Evolutionary conservation across 1,139 yeast genomes (phyloP), one percentile per base, ranked within the genome.

Genomic region (Saccharomyces hybrid): DNA sequence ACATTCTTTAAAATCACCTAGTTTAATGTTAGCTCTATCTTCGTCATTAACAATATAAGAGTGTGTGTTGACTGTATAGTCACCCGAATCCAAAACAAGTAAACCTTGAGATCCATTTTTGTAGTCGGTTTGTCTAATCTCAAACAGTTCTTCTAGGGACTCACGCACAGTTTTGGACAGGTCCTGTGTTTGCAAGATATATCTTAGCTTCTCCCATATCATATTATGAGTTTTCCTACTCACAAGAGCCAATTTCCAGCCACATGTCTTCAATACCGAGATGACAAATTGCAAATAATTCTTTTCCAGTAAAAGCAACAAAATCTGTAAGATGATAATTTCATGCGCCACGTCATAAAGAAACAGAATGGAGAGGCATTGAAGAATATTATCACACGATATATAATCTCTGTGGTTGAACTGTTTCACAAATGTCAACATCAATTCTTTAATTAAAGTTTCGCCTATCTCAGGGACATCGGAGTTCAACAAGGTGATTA

Each of bases 401-500:
- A 5, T 0, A 3, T 38, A 16, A 20, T 38, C 44, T 9, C n/a
- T 38, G 44, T 8, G 44, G 13, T 38, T 38, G 44, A 38, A 38
- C 7, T 38, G 44, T 3, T 38, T 9, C 44, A 38, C 44, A 5
- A 38, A 38, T 3, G 25, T 38, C 11, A 38, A 8, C 26, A 38
- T 16, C 4, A 38, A 8, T 38, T 96, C 73, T 6, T 76, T 67
- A 0, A 77, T 67, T 41, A 88, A 59, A 4, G 85, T 66, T 55
- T 78, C 78, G 1, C 96, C 96, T 26, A 89, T 71, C 47, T 79
- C 79, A 0, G 95, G 95, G 4, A 88, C 66, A 62, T 85, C 83
- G 6, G 85, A 77, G 67, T 88, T 86, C 16, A 89, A 56, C 1
- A 85, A 75, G 4, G 84, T 76, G 20, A 89, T 56, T 0, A 85